Evolutionary conservation across 1,139 yeast species (phyloP).

Genomic region (Geotrichum klebahnii): DNA sequence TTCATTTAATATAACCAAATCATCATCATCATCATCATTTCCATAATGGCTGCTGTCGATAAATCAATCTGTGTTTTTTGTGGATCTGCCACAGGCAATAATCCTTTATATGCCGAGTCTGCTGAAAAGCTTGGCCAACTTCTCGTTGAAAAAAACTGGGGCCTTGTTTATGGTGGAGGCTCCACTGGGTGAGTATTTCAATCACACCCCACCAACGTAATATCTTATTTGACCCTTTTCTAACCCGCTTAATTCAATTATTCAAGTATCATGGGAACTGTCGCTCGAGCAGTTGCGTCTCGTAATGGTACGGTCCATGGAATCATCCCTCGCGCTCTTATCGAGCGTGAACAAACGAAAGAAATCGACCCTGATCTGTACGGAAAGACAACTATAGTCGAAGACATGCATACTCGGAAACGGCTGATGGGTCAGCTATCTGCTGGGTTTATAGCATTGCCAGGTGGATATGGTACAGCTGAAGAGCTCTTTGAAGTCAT

Average conservation of each 20-base stretch:
- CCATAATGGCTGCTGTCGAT: constrained; percentile 25
- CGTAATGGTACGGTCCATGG: constrained; percentile 78
- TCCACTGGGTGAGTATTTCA: constrained; percentile 47
- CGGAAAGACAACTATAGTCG: constrained; percentile 76
- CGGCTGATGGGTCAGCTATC: constrained; percentile 81
- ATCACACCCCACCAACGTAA: too few relatives aligned
- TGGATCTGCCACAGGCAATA: constrained; percentile 73
- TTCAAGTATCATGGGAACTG: constrained; percentile 72
- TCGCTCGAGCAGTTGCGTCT: constrained; percentile 68
- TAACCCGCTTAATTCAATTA: background rate
- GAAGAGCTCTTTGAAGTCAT: constrained; percentile 88
- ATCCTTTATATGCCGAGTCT: constrained; percentile 47
- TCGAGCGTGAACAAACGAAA: constrained; percentile 60
- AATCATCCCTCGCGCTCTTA: constrained; percentile 77
- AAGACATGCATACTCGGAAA: constrained; percentile 89
- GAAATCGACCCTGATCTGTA: constrained; percentile 62
- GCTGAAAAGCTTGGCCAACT: constrained; percentile 59
- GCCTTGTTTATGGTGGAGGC: constrained; percentile 88
- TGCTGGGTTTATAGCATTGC: constrained; percentile 83
- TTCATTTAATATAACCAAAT: too few relatives aligned
- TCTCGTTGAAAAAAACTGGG: constrained; percentile 61
- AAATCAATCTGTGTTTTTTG: constrained; percentile 77
- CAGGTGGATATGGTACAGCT: constrained; percentile 89
- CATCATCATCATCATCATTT: too few relatives aligned
- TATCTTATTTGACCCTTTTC: too few relatives aligned